Conservation (phyloP, 1,139 yeast genomes). For the Saccharomyces hybrid region DNA sequence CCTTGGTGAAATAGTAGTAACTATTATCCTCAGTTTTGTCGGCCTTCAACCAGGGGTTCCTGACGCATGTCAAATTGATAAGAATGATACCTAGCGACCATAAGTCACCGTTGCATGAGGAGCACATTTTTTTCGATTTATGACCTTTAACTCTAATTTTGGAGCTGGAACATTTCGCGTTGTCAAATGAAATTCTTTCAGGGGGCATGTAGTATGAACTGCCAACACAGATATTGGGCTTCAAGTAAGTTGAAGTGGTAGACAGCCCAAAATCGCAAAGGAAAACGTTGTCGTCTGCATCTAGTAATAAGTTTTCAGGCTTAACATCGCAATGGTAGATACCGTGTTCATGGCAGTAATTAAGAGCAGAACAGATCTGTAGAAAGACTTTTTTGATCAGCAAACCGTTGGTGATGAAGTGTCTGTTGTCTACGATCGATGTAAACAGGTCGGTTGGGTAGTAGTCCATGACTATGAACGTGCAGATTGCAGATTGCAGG, state of each 20-base stretch:
- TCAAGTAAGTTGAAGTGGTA: conserved; percentile 50
- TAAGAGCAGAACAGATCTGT: conserved; percentile 67
- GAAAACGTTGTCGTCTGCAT: conserved; percentile 50
- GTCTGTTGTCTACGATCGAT: conserved; percentile 64
- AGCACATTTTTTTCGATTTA: conserved; percentile 27
- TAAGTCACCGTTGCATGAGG: conserved; percentile 72
- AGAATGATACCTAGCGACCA: conserved; percentile 86
- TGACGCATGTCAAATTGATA: conserved; percentile 70
- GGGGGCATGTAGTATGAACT: conserved; percentile 93
- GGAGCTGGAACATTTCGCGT: conserved; percentile 7
- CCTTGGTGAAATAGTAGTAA: conserved; percentile 44
- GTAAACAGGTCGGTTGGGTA: conserved; percentile 74
- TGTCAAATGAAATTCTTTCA: conserved; percentile 49
- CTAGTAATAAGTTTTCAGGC: conserved; percentile 78
- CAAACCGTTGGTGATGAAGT: conserved; percentile 24
- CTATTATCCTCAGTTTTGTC: conserved; percentile 52
- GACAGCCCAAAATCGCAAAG: conserved; percentile 87
- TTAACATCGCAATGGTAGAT: conserved; percentile 86
- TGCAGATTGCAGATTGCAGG: conserved; percentile 45
- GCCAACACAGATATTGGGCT: conserved; percentile 78
- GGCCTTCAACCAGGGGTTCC: conserved; percentile 94
- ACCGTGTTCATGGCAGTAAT: conserved; percentile 58
- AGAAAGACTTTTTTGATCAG: conserved; percentile 65
- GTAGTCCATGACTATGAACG: conserved; percentile 77
- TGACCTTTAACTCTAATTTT: conserved; percentile 7